A percentile compares a stretch with the other conserved stretches of the same genome.
These are phyloP conservation scores for Aspergillus ustus DNA, from an alignment of 2,329 filamentous ascomycete species.

Conservation along the genomic window DNA sequence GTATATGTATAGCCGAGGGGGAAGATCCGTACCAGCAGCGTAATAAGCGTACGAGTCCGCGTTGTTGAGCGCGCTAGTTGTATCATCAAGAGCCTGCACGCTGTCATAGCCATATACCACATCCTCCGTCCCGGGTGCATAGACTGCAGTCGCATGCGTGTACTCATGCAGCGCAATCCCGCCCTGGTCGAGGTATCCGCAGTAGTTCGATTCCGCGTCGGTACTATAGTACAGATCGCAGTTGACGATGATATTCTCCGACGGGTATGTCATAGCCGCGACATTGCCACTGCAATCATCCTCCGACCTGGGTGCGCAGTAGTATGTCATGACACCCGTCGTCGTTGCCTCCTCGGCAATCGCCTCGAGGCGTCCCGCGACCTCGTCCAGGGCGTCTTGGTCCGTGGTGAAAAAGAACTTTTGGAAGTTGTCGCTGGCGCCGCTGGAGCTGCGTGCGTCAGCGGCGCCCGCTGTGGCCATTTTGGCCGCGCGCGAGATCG, in stretches of 20 bases:
- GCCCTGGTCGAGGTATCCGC: conserved; percentile 17
- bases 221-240: conserved; percentile 19
- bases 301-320: conserved; percentile 14
- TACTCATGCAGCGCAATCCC: conserved; percentile 20
- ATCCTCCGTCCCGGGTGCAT: conserved; percentile 21
- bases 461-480: conserved; percentile 19
- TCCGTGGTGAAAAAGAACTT: conserved; percentile 19
- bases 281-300: conserved; percentile 21
- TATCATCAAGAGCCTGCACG: conserved; percentile 12
- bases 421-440: conserved; percentile 12
- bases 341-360: conserved; percentile 18
- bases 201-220: background rate
- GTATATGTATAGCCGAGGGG: background rate
- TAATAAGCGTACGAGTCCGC: conserved; percentile 24
- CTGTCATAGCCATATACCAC: conserved; percentile 17
- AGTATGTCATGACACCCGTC: conserved; percentile 17
- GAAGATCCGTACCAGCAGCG: conserved; percentile 5
- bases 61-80: conserved; percentile 14
- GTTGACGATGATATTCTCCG: conserved; percentile 17
- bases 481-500: conserved; percentile 14
- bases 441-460: conserved; percentile 18
- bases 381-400: conserved; percentile 13
- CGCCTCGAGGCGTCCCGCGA: conserved; percentile 19
- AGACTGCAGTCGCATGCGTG: conserved; percentile 17
- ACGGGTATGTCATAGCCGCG: conserved; percentile 21